Evolutionary conservation across 1,139 yeast genomes (phyloP).

Genomic region (Kodamaea derodonti): DNA sequence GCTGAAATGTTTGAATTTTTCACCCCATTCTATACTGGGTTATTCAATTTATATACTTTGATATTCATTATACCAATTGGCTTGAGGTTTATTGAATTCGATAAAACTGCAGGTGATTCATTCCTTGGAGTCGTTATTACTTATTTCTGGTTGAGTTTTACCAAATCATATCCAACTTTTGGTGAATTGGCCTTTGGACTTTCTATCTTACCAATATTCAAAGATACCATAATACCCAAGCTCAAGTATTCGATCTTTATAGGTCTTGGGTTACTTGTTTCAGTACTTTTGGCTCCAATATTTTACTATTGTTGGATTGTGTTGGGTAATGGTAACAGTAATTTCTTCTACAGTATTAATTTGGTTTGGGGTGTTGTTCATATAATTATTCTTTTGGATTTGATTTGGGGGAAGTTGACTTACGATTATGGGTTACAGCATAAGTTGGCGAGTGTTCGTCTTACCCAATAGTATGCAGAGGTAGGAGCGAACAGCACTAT

Average conservation of each 20-base stretch:
- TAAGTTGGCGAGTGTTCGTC: conserved; percentile 25
- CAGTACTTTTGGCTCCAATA: conserved; percentile 65
- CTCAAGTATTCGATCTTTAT: conserved; percentile 32
- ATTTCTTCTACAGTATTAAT: conserved; percentile 92
- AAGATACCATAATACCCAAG: conserved; percentile 35
- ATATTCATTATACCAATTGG: conserved; percentile 73
- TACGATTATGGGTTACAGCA: conserved; percentile 60
- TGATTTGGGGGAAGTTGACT: conserved; percentile 77
- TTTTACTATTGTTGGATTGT: conserved; percentile 95
- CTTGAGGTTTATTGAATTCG: conserved; percentile 50
- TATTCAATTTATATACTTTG: conserved; percentile 74
- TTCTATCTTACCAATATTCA: conserved; percentile 56
- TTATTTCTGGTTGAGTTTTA: conserved; percentile 63
- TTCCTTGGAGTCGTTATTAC: conserved; percentile 63
- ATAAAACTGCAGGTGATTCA: conserved; percentile 40
- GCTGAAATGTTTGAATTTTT: conserved; percentile 92
- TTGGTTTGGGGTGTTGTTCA: conserved; percentile 75
- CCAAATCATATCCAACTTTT: conserved; percentile 86
- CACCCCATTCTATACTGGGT: conserved; percentile 75
- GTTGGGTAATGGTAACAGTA: conserved; percentile 91
- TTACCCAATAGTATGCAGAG: conserved; percentile 30
- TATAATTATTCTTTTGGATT: conserved; percentile 66
- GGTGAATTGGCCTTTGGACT: conserved; percentile 76
- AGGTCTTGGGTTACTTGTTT: conserved; percentile 36
- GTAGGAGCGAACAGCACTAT: neutral